Base-by-base conservation (phyloP, 1,139 yeast genomes). In the Kurtzmaniella quercitrusa region DNA sequence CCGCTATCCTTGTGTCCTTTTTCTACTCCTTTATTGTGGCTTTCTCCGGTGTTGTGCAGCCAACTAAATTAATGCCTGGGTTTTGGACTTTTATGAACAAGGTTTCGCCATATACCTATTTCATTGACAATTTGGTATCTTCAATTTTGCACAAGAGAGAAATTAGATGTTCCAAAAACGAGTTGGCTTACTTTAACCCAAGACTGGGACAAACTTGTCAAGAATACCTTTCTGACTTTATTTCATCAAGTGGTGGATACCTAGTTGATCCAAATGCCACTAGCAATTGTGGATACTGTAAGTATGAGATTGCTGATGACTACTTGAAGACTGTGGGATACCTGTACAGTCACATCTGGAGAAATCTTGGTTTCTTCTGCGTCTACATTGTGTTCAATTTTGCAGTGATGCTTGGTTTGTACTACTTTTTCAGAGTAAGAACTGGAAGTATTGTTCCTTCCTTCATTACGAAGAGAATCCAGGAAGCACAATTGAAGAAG, bases 11-110 rank as follows among this genome's bases (percentile, higher is more conserved):
- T 39, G 68, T 74, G 44, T 77, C 81, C 46, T 66, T 79, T 55
- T 66, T 71, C 48, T 67, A 78, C 50, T 66, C 82, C 6, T 76
- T 81, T 48, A 63, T 79, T 62, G 68, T 81, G 45, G 66, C 75
- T 10, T 81, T 81, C 65, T 75, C 82, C 55, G 88, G 88, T 59
- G 82, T 82, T 47, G 75, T 79, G 43, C 86, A 81, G 56, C 84
- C 85, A 14, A 65, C 63, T 17, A 45, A 54, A 3, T 65, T 76
- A 45, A 74, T 82, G 76, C 86, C 85, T n/a, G 81, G 82, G 1
- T 84, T 85, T 65, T 85, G 84, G 83, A 62, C 59, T 1, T 64
- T 63, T 45, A 82, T 85, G 87, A 79, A 82, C 66, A 77, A 82
- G 56, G 75, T 76, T 2, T 79, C 86, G 6, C 93, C 93, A 19